These are phyloP conservation scores for Teunomyces kruisii DNA, from an alignment of 805 yeast genomes.

Conservation along the genomic window DNA sequence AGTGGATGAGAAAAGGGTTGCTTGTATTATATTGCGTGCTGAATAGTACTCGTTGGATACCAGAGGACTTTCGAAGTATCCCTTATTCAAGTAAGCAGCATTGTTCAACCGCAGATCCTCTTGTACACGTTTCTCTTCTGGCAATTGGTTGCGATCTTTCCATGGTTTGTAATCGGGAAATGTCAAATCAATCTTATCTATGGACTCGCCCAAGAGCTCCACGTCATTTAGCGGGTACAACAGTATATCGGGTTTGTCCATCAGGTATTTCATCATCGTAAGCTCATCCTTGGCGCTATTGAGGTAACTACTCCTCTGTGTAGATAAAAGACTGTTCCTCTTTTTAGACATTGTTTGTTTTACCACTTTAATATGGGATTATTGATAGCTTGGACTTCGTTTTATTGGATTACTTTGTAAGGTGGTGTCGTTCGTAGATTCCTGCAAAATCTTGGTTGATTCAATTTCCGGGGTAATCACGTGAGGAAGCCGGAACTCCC, in stretches of 20 bases:
- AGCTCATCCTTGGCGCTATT: slow-evolving; percentile 29
- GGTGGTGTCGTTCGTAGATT: not conserved
- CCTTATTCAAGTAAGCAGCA: slow-evolving; percentile 58
- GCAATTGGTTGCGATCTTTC: slow-evolving; percentile 49
- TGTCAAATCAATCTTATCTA: slow-evolving; percentile 12
- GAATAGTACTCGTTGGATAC: slow-evolving; percentile 69
- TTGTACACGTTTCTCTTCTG: slow-evolving; percentile 24
- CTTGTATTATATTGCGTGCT: slow-evolving; percentile 60
- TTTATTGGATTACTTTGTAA: not conserved
- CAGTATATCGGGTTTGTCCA: slow-evolving; percentile 33
- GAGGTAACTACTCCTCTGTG: slow-evolving; percentile 20
- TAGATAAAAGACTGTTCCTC: slow-evolving; percentile 28
- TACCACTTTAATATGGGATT: not conserved
- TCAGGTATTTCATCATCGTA: slow-evolving; percentile 32
- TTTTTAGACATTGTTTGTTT: slow-evolving; percentile 25
- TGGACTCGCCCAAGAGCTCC: slow-evolving; percentile 2
- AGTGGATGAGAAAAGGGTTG: slow-evolving; percentile 37
- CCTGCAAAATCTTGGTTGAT: not conserved
- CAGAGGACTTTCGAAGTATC: slow-evolving; percentile 62
- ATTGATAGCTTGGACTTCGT: not conserved
- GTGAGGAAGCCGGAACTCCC: not conserved
- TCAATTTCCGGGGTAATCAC: slow-evolving; percentile 1
- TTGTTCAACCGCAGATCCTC: slow-evolving; percentile 56
- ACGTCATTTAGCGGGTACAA: slow-evolving; percentile 36
- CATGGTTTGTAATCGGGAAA: slow-evolving; percentile 78